Base-by-base conservation (phyloP, 768 basidiomycete species). In the Leccinum aurantiacum region DNA sequence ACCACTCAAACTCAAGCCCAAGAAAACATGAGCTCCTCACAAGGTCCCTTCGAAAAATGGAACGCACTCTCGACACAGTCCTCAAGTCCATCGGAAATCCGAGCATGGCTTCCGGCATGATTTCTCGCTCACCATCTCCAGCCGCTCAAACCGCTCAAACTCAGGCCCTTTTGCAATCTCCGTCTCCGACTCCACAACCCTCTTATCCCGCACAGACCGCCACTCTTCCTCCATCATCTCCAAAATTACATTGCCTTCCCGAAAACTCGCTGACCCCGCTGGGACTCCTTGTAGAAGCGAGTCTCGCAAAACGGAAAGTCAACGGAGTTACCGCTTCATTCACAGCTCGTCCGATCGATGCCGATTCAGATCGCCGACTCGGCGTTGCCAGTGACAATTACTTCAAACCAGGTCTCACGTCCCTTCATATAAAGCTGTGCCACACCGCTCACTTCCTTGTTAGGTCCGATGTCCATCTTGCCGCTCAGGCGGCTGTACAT, bases 211-310 rank as follows among this genome's bases (percentile, higher is more conserved):
- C 64, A 1, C 71, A 71, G 54, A 60, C 57, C 10, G 38, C 63
- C 6, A 59, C 62, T 50, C 62, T 65, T 52, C 60, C 69, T 37
- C 61, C 82, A 1, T 79, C 81, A 2, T 95, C 93, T 2, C 95
- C 95, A 0, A 90, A 95, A 69, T 79, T 98, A 3, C 94, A 96
- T 64, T 92, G 87, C 0, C 76, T 98, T 5, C 96, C 96, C 0
- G 95, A 98, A 72, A 96, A 96, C 69, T 78, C 90, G 0, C 78
- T 98, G 41, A 98, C 96, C 63, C 96, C 96, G 5, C 80, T 98
- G 11, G 96, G 96, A 0, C 78, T 98, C 0, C 81, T 98, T 17
- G 96, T 94, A 0, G 95, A 98, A 70, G 91, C 93, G 0, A 92
- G 89, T 67, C 76, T 92, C 27, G 89, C 88, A 1, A 91, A 89